phyloP scores from a whole-genome alignment of 768 basidiomycete genomes.

The Suillus paluster region DNA sequence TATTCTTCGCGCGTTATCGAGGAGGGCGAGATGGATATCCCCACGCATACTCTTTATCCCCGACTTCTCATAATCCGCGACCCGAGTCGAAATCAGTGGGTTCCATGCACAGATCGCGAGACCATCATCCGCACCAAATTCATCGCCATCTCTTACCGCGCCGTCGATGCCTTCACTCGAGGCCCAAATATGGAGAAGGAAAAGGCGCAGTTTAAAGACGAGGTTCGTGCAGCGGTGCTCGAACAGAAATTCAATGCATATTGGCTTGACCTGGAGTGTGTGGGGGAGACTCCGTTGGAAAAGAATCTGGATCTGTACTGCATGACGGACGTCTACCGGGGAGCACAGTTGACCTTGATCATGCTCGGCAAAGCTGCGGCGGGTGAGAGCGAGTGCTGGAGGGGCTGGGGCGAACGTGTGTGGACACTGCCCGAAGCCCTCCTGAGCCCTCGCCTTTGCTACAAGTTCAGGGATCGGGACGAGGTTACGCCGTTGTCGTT shows the following conservation, averaged over 20 bases:
- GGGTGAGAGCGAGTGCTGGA: conserved; percentile 14
- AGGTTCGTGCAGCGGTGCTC: conserved; percentile 11
- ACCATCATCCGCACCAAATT: conserved; percentile 13
- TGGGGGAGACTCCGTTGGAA: conserved; percentile 14
- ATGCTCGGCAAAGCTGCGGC: conserved; percentile 11
- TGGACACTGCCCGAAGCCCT: conserved; percentile 11
- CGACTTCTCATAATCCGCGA: conserved; percentile 13
- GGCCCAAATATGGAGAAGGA: conserved; percentile 10
- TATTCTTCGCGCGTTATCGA: conserved; percentile 13
- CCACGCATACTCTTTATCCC: conserved; percentile 17
- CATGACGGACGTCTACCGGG: conserved; percentile 22
- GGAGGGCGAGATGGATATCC: conserved; percentile 2
- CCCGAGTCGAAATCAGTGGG: conserved; percentile 5
- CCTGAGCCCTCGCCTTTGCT: conserved; percentile 7
- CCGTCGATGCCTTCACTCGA: conserved; percentile 7
- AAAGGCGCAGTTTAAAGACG: conserved; percentile 10
- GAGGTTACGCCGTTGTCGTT: background rate
- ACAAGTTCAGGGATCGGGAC: conserved; percentile 8
- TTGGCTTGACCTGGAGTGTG: conserved; percentile 24
- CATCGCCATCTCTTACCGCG: conserved; percentile 20
- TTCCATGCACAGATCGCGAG: background rate
- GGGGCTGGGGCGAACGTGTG: conserved; percentile 22
- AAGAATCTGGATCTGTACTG: conserved; percentile 20
- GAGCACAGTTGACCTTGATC: conserved; percentile 18
- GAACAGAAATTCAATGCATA: conserved; percentile 15